These are phyloP conservation scores for cucumber (Cucumis sativus) DNA, from an alignment of 306 rosid species.

Conservation along the genomic window Cucumber_9930_V3 NC_026655.2:30120501-30121000, in stretches of 20 bases:
- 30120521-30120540: slow-evolving; percentile 7
- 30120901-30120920: not conserved
- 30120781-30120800: slow-evolving; percentile 75
- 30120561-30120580: slow-evolving; percentile 16
- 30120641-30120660: slow-evolving; percentile 37
- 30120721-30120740: slow-evolving; percentile 86
- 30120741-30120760: slow-evolving; percentile 93
- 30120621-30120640: slow-evolving; percentile 20
- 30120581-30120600: slow-evolving; percentile 17
- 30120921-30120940: not conserved
- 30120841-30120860: too few species aligned
- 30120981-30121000: not conserved
- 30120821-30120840: slow-evolving; percentile 51
- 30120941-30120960: not conserved
- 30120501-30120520: slow-evolving; percentile 10
- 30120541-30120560: slow-evolving; percentile 17
- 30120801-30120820: slow-evolving; percentile 49
- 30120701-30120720: slow-evolving; percentile 71
- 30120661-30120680: slow-evolving; percentile 21
- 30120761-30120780: slow-evolving; percentile 77
- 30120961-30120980: not conserved
- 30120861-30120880: not conserved
- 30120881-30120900: not conserved
- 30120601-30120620: slow-evolving; percentile 16
- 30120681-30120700: not conserved